Base-by-base conservation (phyloP, 345 rosid genomes). In the Draba incana region DNA sequence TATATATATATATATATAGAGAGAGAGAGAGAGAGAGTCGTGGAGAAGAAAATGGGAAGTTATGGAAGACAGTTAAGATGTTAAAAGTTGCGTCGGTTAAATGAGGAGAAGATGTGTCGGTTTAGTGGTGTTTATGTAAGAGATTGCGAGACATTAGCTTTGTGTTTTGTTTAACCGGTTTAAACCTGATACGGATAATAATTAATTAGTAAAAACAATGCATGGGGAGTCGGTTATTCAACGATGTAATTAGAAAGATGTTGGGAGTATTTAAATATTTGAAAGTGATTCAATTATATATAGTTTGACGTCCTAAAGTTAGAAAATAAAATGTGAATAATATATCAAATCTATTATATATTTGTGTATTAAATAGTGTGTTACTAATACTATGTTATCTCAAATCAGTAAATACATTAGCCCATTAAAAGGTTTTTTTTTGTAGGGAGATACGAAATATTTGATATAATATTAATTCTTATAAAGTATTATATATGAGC, bases 21-120 rank as follows among this genome's bases (percentile, higher is more conserved):
- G 27, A 38, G 49, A 68, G 28, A 59, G 13, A 38, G 68, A 71
- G 62, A 64, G 66, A 65, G 51, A 45, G 66, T 42, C 56, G 68
- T 74, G 72, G 77, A 74, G 72, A 45, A 74, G 72, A 67, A 52
- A 57, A 66, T 52, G 67, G 77, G 77, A 74, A 59, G 72, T 66
- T 43, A 38, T 48, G 23, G 2, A 58, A 58, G 72, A 74, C 62
- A 66, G 72, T 65, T 50, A 10, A 64, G 42, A n/a, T 27, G 30
- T 37, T 56, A 10, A 45, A 35, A 20, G 48, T 13, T 54, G 16
- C 69, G 69, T 62, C 69, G 69, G 63, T 71, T 27, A 64, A 51
- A 45, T 53, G 68, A 67, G 50, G 43, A 43, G 60, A 61, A 46
- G 60, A 13, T 54, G 76, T 58, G 58, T 71, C 54, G 51, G 70